Evolutionary conservation across 2,329 filamentous ascomycete genomes (phyloP).

Genomic region (Lachnellula arida): DNA sequence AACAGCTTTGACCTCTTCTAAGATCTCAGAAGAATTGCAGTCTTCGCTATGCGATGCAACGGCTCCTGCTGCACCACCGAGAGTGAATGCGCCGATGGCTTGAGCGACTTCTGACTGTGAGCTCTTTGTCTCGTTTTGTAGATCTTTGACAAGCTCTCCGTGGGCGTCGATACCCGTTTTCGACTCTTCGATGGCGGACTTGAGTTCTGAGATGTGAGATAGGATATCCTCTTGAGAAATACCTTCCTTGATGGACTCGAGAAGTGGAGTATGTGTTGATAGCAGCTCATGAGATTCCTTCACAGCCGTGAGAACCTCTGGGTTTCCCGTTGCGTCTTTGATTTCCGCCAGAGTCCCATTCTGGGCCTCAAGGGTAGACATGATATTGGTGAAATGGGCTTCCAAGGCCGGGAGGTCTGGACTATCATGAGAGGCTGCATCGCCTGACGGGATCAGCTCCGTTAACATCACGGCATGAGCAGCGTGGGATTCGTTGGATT

Average conservation of each 20-base stretch:
- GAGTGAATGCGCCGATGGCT: constrained; percentile 20
- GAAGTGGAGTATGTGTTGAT: constrained; percentile 16
- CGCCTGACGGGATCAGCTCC: background rate
- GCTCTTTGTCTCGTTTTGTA: constrained; percentile 21
- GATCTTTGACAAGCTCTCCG: constrained; percentile 18
- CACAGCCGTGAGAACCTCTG: constrained; percentile 13
- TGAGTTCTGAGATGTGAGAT: constrained; percentile 21
- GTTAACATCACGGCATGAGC: constrained; percentile 1
- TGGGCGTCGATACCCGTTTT: constrained; percentile 19
- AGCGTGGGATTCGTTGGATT: constrained; percentile 4
- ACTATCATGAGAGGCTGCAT: background rate
- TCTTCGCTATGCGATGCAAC: constrained; percentile 10
- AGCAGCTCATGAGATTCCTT: constrained; percentile 15
- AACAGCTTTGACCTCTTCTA: constrained; percentile 21
- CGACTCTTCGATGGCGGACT: constrained; percentile 21
- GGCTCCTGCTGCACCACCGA: constrained; percentile 20
- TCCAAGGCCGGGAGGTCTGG: constrained; percentile 7
- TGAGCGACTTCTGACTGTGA: constrained; percentile 19
- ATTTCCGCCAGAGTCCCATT: constrained; percentile 12
- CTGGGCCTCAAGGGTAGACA: constrained; percentile 13
- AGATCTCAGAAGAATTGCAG: constrained; percentile 9
- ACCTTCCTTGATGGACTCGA: constrained; percentile 16
- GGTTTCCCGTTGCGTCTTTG: constrained; percentile 17
- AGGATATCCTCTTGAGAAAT: constrained; percentile 17
- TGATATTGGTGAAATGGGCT: constrained; percentile 13